These are phyloP conservation scores for Lepidium sativum DNA, from an alignment of 345 rosid genomes.

Conservation along the genomic window DNA sequence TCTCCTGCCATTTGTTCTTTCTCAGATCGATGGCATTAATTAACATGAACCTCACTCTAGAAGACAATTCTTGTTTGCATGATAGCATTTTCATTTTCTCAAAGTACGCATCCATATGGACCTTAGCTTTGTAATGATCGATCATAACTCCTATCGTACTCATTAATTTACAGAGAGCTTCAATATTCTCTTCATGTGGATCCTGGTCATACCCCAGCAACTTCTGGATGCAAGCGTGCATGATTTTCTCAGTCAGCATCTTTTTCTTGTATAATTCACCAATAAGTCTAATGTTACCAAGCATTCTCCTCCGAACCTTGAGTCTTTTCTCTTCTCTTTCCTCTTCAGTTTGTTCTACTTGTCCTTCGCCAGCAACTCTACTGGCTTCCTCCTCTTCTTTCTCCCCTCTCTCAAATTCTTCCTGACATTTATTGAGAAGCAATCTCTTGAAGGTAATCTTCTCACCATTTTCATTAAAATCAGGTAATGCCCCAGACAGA, in stretches of 20 bases:
- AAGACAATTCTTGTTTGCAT: constrained; percentile 58
- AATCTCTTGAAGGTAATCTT: constrained; percentile 77
- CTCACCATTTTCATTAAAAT: constrained; percentile 58
- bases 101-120: constrained; percentile 69
- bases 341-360: constrained; percentile 56
- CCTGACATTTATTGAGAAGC: constrained; percentile 92
- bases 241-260: constrained; percentile 90
- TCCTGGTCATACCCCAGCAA: constrained; percentile 65
- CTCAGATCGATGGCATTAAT: constrained; percentile 84
- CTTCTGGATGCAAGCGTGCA: constrained; percentile 79
- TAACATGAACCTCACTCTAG: constrained; percentile 90
- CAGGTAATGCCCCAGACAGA: constrained; percentile 71
- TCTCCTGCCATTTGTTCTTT: constrained; percentile 91
- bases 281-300: constrained; percentile 92
- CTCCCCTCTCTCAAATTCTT: constrained; percentile 92
- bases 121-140: constrained; percentile 66
- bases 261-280: constrained; percentile 91
- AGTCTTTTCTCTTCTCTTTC: constrained; percentile 86
- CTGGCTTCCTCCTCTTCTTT: constrained; percentile 91
- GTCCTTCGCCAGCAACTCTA: constrained; percentile 79
- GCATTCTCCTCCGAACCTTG: constrained; percentile 81
- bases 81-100: constrained; percentile 61
- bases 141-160: constrained; percentile 89
- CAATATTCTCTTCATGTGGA: constrained; percentile 91
- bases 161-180: constrained; percentile 89